Evolutionary conservation across 2,329 filamentous ascomycete species (phyloP), one percentile per base, ranked within the genome.

Genomic region (Onygenales sp.): DNA sequence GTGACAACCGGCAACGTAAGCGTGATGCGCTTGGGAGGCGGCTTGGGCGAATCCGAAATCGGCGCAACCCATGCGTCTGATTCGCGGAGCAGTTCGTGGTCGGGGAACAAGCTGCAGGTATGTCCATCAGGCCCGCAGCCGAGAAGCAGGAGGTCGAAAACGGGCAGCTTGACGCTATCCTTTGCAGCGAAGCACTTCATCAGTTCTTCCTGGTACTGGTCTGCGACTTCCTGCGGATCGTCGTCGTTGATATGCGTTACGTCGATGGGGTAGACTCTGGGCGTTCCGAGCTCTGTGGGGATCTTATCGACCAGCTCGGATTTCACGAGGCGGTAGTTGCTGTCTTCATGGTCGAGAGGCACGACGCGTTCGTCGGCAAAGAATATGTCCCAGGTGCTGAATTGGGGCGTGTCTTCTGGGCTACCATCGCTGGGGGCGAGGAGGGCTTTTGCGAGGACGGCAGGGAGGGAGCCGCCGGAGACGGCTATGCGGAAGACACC

Each of bases 331-430:
- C 77, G 83, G 74, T 96, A 95, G 76, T 97, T 98, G 76, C 90
- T 95, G 75, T 98, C 92, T 60, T 83, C 80, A 73, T 97, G 86
- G 70, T 93, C 85, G 61, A 96, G 84, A 21, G 93, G 87, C 51
- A 97, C 93, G 62, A 88, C 88, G 65, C 93, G 88, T 78, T 98
- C 93, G 69, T 98, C 93, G 66, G 92, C 92, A 72, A 96, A 97
- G 79, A 97, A 98, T 66, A 98, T 88, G 65, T 97, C 88, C 93
- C 93, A 98, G 70, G 88, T 89, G 67, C 79, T 77, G 72, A 94
- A 95, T 63, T 86, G 77, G 61, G 91, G 73, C 3, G 75, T 78
- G 66, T 90, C 87, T 53, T 84, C 74, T 9, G 63, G 59, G 39
- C 67, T 70, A 48, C 72, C 76, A 56, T 75, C 70, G 73, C 72